Conservation (phyloP, 2,329 filamentous ascomycete genomes). For the Sporothrix pallida region DNA sequence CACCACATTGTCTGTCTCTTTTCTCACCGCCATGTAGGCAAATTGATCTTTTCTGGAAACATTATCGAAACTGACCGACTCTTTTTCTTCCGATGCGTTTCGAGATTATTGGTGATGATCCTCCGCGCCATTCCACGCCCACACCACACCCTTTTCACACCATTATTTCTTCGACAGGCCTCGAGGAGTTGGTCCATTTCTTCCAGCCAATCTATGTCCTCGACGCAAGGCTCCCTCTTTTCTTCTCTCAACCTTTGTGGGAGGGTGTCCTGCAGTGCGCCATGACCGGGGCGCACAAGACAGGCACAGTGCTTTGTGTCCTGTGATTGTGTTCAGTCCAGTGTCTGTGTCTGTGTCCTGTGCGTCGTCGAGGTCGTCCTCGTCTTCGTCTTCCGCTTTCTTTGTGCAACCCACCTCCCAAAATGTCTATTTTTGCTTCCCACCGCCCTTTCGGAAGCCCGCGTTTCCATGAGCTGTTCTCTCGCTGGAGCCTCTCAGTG, state of each 20-base stretch:
- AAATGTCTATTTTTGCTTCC: conserved; percentile 15
- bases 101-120: neutral
- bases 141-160: too few species aligned
- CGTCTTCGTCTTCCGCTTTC: neutral
- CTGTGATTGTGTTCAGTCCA: neutral
- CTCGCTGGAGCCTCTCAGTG: neutral
- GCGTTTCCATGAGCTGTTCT: neutral
- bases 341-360: neutral
- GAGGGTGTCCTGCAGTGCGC: conserved; percentile 15
- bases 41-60: neutral
- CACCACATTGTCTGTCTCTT: neutral
- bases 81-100: neutral
- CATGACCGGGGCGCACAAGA: neutral
- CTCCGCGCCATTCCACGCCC: too few species aligned
- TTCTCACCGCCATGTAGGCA: neutral
- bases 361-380: neutral
- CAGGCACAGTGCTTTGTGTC: too few species aligned
- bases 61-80: neutral
- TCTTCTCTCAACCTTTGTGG: neutral
- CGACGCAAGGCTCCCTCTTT: neutral
- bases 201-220: neutral
- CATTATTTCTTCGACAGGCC: too few species aligned
- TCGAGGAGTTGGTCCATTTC: too few species aligned
- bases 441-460: neutral
- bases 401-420: neutral